Conservation (phyloP, 2,329 filamentous ascomycete species). For the Ascochyta viciae-villosae region DNA sequence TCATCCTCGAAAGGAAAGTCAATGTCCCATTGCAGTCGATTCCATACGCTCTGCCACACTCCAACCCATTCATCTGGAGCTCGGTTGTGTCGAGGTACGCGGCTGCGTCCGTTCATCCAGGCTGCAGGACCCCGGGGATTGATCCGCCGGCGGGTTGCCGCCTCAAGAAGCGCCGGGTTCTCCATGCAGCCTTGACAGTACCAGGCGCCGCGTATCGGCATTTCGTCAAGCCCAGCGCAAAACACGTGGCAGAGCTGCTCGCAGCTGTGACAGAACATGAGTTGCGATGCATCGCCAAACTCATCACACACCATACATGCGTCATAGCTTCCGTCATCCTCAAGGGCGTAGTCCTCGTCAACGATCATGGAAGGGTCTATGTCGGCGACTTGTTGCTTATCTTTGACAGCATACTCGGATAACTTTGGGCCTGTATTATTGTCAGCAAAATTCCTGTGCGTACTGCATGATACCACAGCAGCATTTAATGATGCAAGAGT, state of each 20-base stretch:
- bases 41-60: slow-evolving; percentile 91
- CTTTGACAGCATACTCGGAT: slow-evolving; percentile 72
- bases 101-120: slow-evolving; percentile 40
- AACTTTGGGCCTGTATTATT: slow-evolving; percentile 57
- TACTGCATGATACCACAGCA: slow-evolving; percentile 10
- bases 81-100: slow-evolving; percentile 40
- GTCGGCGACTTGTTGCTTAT: slow-evolving; percentile 89
- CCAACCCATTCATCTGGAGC: slow-evolving; percentile 64
- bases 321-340: slow-evolving; percentile 56
- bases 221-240: slow-evolving; percentile 80
- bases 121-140: slow-evolving; percentile 39
- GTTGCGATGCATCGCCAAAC: slow-evolving; percentile 79
- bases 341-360: slow-evolving; percentile 68
- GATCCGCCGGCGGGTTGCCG: slow-evolving; percentile 39
- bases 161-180: slow-evolving; percentile 47
- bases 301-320: slow-evolving; percentile 87
- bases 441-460: slow-evolving; percentile 23
- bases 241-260: slow-evolving; percentile 90
- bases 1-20: slow-evolving; percentile 83
- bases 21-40: slow-evolving; percentile 76
- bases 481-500: slow-evolving; percentile 19
- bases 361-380: slow-evolving; percentile 82
- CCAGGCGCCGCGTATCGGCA: slow-evolving; percentile 78
- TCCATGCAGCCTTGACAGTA: slow-evolving; percentile 83
- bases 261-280: slow-evolving; percentile 91